Evolutionary conservation across 2,329 filamentous ascomycete genomes (phyloP), one percentile per base, ranked within the genome.

Genomic region (Aspergillus sp.): DNA sequence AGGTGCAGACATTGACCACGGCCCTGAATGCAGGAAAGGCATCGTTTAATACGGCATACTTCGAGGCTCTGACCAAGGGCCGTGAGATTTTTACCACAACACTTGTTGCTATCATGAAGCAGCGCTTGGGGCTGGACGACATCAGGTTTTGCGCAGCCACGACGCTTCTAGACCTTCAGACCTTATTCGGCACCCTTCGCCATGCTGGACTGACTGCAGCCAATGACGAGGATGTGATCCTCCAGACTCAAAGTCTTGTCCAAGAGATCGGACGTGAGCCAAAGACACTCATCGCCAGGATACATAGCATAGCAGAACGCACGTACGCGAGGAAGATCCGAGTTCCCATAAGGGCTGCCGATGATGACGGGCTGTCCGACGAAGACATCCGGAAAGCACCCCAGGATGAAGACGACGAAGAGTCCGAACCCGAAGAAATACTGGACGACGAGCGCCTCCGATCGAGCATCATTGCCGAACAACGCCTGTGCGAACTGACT

Each of bases 401-500:
- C 6, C 80, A 83, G n/a, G 74, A 77, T 13, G 75, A 83, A 13
- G 74, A 77, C 8, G 74, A 77, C 8, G 74, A 36, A 36, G 32
- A 77, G 8, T 69, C 74, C 17, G 73, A 70, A 7, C 74, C 72
- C 23, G 70, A 73, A 6, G 73, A 77, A 48, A 82, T 76, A 2
- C 68, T 72, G 5, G 65, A 59, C n/a, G 71, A 70, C n/a, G 74
- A 90, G 70, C 83, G 86, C 59, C 81, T 86, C 66, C 83, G 88
- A 51, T 83, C 84, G 41, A 86, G 88, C 59, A 83, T 97, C 36
- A 83, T 93, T 60, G 88, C 92, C 0, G 95, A 98, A 76, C 90
- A 94, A 72, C 86, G 88, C 19, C 84, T 98, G 0, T 98, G 94
- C 75, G 90, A 94, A 68, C 82, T 97, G 25, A 88, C 93, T 0